phyloP scores from a whole-genome alignment of 129 eudicot species.

The Deinandra increscens region DNA sequence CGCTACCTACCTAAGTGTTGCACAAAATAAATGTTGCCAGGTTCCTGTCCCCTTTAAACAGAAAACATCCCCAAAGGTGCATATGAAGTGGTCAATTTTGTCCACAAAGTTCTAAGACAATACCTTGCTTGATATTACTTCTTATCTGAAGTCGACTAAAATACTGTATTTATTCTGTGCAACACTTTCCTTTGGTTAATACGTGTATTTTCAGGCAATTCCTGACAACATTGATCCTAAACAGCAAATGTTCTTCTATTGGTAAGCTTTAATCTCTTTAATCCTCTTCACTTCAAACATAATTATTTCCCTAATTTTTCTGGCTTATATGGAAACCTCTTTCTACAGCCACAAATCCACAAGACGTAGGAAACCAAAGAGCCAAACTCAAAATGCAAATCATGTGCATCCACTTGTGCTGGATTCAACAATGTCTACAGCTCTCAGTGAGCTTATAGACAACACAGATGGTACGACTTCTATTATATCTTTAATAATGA shows the following conservation, averaged over 20 bases:
- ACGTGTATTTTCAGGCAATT: slow-evolving; percentile 42
- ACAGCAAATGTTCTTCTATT: slow-evolving; percentile 58
- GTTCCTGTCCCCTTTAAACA: no score
- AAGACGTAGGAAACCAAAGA: slow-evolving; percentile 53
- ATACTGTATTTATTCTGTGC: background rate
- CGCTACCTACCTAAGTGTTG: no score
- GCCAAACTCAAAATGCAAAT: slow-evolving; percentile 44
- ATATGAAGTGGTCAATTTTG: background rate
- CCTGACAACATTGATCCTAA: slow-evolving; percentile 76
- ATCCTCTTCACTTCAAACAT: slow-evolving; percentile 13
- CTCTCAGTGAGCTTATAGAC: slow-evolving; percentile 46
- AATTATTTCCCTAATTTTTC: background rate
- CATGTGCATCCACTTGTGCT: slow-evolving; percentile 64
- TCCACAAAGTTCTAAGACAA: background rate
- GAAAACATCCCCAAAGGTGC: background rate
- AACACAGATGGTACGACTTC: slow-evolving; percentile 55
- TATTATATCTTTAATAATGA: background rate
- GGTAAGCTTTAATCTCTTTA: slow-evolving; percentile 42
- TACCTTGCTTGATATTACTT: background rate
- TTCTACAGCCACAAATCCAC: slow-evolving; percentile 54
- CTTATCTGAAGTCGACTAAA: background rate
- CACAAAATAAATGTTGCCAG: no score
- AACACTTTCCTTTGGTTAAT: slow-evolving; percentile 20
- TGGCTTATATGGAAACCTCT: slow-evolving; percentile 16
- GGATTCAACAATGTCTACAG: slow-evolving; percentile 50